Evolutionary conservation across 139 green algal species (phyloP).

Genomic region (Tetraselmis striata): DNA sequence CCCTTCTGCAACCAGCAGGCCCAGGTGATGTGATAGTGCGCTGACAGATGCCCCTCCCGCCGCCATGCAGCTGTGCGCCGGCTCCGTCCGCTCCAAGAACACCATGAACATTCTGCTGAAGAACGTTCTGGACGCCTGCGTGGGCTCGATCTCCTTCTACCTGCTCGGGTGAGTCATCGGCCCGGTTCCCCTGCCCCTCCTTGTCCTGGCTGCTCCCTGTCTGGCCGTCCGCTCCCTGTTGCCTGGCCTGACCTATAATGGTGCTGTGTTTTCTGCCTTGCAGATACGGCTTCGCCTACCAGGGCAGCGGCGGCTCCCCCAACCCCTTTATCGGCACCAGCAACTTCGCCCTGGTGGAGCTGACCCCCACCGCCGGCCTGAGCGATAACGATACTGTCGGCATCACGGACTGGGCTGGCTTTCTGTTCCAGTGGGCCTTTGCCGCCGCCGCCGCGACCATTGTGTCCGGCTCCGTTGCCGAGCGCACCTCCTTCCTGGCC

Average conservation of each 20-base stretch:
- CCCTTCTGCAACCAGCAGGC: background rate
- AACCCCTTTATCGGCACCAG: conserved; percentile 26
- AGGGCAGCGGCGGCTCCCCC: background rate
- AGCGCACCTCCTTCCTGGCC: conserved; percentile 15
- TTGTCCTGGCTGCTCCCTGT: conserved; percentile 23
- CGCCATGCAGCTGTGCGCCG: conserved; percentile 28
- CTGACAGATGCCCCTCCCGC: background rate
- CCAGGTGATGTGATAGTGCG: background rate
- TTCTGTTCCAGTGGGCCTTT: conserved; percentile 31
- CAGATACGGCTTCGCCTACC: conserved; percentile 20
- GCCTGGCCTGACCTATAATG: background rate
- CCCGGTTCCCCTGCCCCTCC: background rate
- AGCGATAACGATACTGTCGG: background rate
- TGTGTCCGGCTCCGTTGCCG: conserved; percentile 14
- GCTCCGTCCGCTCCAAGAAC: conserved; percentile 41
- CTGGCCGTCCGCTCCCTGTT: too few species aligned
- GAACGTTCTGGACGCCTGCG: conserved; percentile 42
- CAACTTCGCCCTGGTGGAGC: conserved; percentile 18
- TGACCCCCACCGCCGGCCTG: conserved; percentile 8
- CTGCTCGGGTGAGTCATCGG: conserved; percentile 24
- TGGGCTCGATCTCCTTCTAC: conserved; percentile 27
- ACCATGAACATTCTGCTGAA: conserved; percentile 46
- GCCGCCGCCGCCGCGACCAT: conserved; percentile 5
- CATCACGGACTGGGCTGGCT: background rate
- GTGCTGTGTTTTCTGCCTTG: background rate